Conservation (phyloP, 129 eudicot species). For the Artemisia tridentata region DNA sequence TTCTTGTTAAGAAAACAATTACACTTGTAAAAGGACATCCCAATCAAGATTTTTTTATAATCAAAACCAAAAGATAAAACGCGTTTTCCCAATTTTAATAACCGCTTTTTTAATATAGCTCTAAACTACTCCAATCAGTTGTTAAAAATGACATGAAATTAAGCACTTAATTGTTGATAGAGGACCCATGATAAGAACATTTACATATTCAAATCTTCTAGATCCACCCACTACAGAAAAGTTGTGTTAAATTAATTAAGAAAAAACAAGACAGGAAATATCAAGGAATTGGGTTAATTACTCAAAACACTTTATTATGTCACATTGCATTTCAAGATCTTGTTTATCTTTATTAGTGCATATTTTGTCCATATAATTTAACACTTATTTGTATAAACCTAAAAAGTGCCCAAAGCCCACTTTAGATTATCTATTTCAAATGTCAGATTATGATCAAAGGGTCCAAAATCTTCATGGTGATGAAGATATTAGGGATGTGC, state of each 20-base stretch:
- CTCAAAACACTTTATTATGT: conserved; percentile 24
- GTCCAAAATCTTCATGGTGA: conserved; percentile 27
- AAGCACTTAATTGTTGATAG: conserved; percentile 9
- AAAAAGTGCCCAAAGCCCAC: conserved; percentile 28
- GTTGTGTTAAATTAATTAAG: conserved; percentile 11
- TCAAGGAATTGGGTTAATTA: conserved; percentile 25
- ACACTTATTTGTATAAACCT: conserved; percentile 21
- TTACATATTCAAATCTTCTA: conserved; percentile 30
- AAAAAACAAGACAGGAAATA: conserved; percentile 18
- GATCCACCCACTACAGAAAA: conserved; percentile 26
- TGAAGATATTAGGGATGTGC: conserved; percentile 37
- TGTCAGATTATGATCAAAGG: conserved; percentile 33
- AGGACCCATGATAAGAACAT: conserved; percentile 35
- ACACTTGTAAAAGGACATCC: conserved; percentile 2
- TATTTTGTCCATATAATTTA: conserved; percentile 21
- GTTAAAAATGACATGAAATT: conserved; percentile 16
- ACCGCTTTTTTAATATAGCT: conserved; percentile 5
- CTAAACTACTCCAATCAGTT: conserved; percentile 39
- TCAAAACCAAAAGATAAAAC: conserved; percentile 7
- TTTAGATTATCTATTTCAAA: conserved; percentile 14
- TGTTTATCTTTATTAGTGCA: conserved; percentile 25
- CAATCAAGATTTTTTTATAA: not conserved
- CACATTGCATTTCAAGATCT: conserved; percentile 29
- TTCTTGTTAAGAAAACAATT: not conserved
- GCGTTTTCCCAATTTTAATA: conserved; percentile 28